phyloP scores from a whole-genome alignment of 2,329 filamentous ascomycete genomes.

The Lachnum nothofagi region DNA sequence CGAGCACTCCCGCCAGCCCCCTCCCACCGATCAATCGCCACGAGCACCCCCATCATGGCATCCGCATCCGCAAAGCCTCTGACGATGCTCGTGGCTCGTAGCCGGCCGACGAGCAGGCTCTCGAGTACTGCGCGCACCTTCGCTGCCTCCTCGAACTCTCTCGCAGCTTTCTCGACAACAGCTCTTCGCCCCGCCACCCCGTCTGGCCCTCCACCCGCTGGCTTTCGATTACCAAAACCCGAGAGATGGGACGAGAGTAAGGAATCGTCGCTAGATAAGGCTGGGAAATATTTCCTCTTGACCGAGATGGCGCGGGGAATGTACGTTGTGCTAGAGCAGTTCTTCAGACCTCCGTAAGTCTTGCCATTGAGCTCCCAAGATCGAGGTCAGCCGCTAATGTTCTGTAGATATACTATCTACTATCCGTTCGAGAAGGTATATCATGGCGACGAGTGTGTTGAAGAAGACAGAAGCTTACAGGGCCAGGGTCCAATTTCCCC shows the following conservation, averaged over 20 bases:
- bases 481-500: constrained; percentile 85
- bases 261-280: constrained; percentile 73
- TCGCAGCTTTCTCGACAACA: constrained; percentile 30
- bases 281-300: constrained; percentile 91
- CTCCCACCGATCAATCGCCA: constrained; percentile 27
- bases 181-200: constrained; percentile 52
- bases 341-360: constrained; percentile 93
- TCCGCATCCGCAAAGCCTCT: constrained; percentile 35
- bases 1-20: constrained; percentile 10
- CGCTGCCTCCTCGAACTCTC: constrained; percentile 14
- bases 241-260: constrained; percentile 75
- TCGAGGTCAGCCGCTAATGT: constrained; percentile 26
- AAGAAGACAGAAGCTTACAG: constrained; percentile 21
- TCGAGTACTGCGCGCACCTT: constrained; percentile 26
- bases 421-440: constrained; percentile 93
- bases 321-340: constrained; percentile 97
- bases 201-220: constrained; percentile 69
- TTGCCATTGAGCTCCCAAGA: constrained; percentile 21
- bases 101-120: constrained; percentile 29
- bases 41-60: constrained; percentile 33
- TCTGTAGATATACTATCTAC: constrained; percentile 83
- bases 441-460: not conserved
- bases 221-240: constrained; percentile 71
- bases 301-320: constrained; percentile 95
- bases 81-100: constrained; percentile 34